Evolutionary conservation across 2,329 filamentous ascomycete genomes (phyloP).

Genomic region (Nigrograna mackinnonii): DNA sequence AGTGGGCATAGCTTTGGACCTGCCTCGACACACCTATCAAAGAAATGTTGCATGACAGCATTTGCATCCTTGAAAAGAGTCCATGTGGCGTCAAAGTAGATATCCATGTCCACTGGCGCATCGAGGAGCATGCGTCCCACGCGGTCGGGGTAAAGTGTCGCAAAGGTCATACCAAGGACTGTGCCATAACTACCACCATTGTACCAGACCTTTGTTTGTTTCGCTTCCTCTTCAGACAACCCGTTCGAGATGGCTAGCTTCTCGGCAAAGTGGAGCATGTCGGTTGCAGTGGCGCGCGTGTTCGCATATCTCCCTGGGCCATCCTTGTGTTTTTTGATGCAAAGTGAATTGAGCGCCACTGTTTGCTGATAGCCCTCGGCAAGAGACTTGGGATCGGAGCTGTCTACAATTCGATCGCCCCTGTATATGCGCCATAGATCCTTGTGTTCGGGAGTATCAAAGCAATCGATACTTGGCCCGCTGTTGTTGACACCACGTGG

Average conservation of each 20-base stretch:
- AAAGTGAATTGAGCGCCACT: background rate
- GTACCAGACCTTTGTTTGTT: slow-evolving; percentile 44
- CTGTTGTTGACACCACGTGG: background rate
- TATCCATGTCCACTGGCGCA: slow-evolving; percentile 45
- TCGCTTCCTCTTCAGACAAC: slow-evolving; percentile 25
- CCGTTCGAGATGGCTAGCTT: slow-evolving; percentile 15
- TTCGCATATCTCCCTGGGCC: slow-evolving; percentile 18
- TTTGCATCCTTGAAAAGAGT: too few species aligned
- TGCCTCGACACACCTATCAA: too few species aligned
- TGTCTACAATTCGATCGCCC: too few species aligned
- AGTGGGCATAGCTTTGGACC: too few species aligned
- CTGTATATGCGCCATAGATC: too few species aligned
- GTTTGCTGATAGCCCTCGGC: background rate
- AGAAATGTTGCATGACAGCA: too few species aligned
- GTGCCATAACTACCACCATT: slow-evolving; percentile 51
- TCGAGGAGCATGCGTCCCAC: slow-evolving; percentile 48
- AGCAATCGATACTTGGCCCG: background rate
- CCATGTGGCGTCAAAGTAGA: slow-evolving; percentile 48
- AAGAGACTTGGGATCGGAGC: background rate
- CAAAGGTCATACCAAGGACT: slow-evolving; percentile 51
- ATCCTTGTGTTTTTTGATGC: background rate
- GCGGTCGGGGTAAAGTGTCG: slow-evolving; percentile 49
- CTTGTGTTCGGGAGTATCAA: background rate
- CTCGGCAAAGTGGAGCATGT: slow-evolving; percentile 32
- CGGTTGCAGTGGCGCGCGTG: slow-evolving; percentile 31